These are phyloP conservation scores for Cyberlindnera misumaiensis DNA, from an alignment of 805 yeast species.

Conservation along the genomic window DNA sequence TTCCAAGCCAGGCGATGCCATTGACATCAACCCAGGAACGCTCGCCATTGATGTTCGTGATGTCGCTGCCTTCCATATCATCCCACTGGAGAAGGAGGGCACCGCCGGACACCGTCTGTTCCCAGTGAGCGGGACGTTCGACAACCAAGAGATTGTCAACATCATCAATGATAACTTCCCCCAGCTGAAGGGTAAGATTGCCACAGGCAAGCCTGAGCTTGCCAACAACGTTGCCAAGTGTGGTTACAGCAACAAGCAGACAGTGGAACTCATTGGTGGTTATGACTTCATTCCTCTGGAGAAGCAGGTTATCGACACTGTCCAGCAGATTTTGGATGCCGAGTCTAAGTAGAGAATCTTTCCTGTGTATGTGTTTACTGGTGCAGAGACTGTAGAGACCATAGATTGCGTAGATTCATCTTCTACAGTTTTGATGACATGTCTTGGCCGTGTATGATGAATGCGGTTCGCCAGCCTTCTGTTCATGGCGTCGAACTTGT, in stretches of 20 bases:
- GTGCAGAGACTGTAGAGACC: too few species aligned
- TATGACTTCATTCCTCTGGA: constrained; percentile 33
- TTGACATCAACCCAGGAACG: background rate
- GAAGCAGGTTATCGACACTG: constrained; percentile 34
- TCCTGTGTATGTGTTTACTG: too few species aligned
- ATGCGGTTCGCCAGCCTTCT: too few species aligned
- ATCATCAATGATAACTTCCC: constrained; percentile 32
- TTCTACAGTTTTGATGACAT: too few species aligned
- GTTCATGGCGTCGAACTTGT: constrained; percentile 16
- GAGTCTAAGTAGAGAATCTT: background rate
- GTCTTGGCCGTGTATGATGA: too few species aligned
- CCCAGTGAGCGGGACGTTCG: constrained; percentile 7
- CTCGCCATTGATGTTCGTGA: constrained; percentile 45
- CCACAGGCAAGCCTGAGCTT: constrained; percentile 29
- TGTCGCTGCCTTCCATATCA: constrained; percentile 45
- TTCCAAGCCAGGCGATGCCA: constrained; percentile 15
- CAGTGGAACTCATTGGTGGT: constrained; percentile 25
- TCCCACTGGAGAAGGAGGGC: constrained; percentile 32
- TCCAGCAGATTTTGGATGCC: constrained; percentile 24
- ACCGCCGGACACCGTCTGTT: constrained; percentile 24
- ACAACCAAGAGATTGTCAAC: constrained; percentile 14
- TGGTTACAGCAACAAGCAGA: constrained; percentile 8
- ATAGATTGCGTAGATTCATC: too few species aligned
- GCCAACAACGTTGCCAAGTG: background rate
- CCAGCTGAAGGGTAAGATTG: constrained; percentile 33